Conservation (phyloP, 257 asterid species). For the Fraxinus excelsior region DNA sequence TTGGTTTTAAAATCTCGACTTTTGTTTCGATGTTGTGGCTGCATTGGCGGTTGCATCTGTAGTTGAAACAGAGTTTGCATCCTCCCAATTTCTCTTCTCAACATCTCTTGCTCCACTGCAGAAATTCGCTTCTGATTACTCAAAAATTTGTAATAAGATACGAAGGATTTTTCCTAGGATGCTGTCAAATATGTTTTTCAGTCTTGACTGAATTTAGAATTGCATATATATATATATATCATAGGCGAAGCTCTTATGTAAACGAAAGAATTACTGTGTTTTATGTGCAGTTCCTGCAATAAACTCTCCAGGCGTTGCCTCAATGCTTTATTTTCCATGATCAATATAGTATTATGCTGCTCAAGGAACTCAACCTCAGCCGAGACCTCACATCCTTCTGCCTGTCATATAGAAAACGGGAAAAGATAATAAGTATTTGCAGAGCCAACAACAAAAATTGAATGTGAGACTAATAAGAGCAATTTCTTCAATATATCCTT, state of each 20-base stretch:
- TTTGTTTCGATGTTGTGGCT: slow-evolving; percentile 43
- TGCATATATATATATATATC: not conserved
- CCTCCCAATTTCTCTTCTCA: slow-evolving; percentile 81
- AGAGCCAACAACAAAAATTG: not conserved
- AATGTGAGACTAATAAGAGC: not conserved
- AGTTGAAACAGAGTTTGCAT: slow-evolving; percentile 55
- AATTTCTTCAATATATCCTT: not conserved
- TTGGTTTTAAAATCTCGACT: slow-evolving; percentile 51
- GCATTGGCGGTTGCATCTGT: slow-evolving; percentile 59
- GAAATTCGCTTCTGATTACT: not conserved
- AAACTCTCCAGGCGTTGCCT: slow-evolving; percentile 79
- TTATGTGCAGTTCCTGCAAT: slow-evolving; percentile 81
- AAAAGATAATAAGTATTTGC: not conserved
- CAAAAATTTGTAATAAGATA: not conserved
- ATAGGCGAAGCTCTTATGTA: not conserved
- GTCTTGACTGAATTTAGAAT: not conserved
- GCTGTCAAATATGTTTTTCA: not conserved
- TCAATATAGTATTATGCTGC: slow-evolving; percentile 77
- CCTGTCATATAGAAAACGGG: slow-evolving; percentile 40
- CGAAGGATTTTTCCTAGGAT: not conserved
- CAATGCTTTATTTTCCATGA: slow-evolving; percentile 81
- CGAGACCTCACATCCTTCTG: slow-evolving; percentile 60
- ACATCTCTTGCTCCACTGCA: slow-evolving; percentile 86
- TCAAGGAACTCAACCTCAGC: slow-evolving; percentile 80
- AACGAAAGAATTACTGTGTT: slow-evolving; percentile 49